Percentiles rank a stretch among this genome's conserved stretches.
phyloP scores from a whole-genome alignment of 352 stramenopile genomes.

The Aphanomyces astaci region DNA sequence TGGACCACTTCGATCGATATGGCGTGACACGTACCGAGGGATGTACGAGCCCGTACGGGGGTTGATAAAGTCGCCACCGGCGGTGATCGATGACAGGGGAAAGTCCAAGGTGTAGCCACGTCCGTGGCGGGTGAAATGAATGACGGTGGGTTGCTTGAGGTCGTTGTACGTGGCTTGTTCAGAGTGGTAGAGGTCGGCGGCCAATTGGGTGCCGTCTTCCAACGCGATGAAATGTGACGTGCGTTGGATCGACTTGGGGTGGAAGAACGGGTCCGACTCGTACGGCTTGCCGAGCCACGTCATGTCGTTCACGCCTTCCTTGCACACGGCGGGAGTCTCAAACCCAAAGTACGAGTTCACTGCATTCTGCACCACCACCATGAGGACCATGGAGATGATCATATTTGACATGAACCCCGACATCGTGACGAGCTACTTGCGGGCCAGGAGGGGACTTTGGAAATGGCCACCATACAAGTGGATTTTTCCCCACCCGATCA shows the following conservation, averaged over 20 bases:
- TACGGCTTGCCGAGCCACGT: constrained; percentile 59
- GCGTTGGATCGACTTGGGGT: constrained; percentile 60
- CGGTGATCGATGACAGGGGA: constrained; percentile 61
- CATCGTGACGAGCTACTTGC: too few species aligned
- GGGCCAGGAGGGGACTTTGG: too few species aligned
- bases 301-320: constrained; percentile 63
- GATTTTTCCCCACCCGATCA: too few species aligned
- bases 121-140: constrained; percentile 70
- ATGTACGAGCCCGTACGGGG: constrained; percentile 68
- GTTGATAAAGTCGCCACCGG: constrained; percentile 72
- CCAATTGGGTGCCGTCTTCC: constrained; percentile 58
- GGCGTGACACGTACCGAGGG: constrained; percentile 37
- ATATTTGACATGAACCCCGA: constrained; percentile 21
- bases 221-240: constrained; percentile 67
- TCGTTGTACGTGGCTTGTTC: constrained; percentile 53
- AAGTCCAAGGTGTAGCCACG: constrained; percentile 75
- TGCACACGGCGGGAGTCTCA: constrained; percentile 29
- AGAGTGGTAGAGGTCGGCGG: constrained; percentile 63
- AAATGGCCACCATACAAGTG: too few species aligned
- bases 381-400: constrained; percentile 19
- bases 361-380: constrained; percentile 19
- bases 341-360: constrained; percentile 22
- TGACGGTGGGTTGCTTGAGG: constrained; percentile 51
- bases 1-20: not conserved
- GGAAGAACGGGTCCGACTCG: constrained; percentile 65